phyloP scores from a whole-genome alignment of 208 protist species.

The Kentomonas sorsogonicus region DNA sequence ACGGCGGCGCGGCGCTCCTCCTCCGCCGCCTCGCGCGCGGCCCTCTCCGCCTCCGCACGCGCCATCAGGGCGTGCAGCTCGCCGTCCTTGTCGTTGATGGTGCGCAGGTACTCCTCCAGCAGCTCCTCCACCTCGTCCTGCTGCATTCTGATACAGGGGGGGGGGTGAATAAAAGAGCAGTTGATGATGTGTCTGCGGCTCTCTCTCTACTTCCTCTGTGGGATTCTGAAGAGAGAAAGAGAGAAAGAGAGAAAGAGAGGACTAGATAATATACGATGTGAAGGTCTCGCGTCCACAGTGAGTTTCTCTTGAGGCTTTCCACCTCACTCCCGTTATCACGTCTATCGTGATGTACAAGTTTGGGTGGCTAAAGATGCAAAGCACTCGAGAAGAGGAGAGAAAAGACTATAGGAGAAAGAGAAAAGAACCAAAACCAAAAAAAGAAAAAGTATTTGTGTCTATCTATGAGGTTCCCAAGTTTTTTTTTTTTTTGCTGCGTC shows the following conservation, averaged over 20 bases:
- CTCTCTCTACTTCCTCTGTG: no score
- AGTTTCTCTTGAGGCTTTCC: no score
- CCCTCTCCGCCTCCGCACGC: slow-evolving; percentile 1
- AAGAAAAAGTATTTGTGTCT: slow-evolving; percentile 5
- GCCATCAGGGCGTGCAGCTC: slow-evolving; percentile 51
- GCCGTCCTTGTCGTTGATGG: slow-evolving; percentile 85
- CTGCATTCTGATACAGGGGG: no score
- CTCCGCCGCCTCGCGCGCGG: neutral
- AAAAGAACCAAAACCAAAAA: neutral
- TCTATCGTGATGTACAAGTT: no score
- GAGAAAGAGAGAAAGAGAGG: no score
- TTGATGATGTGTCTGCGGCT: no score
- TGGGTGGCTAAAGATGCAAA: neutral
- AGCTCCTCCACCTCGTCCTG: slow-evolving; percentile 73
- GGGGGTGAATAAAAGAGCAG: no score
- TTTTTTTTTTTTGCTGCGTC: slow-evolving; percentile 7
- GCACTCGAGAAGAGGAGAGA: neutral
- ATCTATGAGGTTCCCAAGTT: neutral
- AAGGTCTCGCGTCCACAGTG: no score
- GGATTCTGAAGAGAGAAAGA: no score
- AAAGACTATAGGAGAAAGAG: neutral
- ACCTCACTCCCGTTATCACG: no score
- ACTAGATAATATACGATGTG: no score
- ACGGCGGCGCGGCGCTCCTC: neutral
- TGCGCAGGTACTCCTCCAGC: slow-evolving; percentile 80